Evolutionary conservation across 805 yeast genomes (phyloP).

Genomic region (Cyberlindnera petersonii): DNA sequence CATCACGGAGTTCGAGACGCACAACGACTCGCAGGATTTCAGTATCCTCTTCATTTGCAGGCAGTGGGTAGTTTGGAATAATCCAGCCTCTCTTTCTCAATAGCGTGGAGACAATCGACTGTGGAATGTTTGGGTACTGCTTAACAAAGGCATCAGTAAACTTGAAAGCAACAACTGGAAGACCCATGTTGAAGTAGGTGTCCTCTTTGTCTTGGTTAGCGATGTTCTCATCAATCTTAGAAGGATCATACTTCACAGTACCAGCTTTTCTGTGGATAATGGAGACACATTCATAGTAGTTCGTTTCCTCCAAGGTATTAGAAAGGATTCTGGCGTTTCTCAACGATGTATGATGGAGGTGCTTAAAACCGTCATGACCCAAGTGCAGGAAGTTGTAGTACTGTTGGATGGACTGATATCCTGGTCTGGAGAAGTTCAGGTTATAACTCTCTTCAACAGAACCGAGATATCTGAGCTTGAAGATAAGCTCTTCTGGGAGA

Average conservation of each 20-base stretch:
- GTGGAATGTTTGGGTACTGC: slow-evolving; percentile 77
- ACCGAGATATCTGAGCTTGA: slow-evolving; percentile 79
- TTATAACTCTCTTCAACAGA: slow-evolving; percentile 85
- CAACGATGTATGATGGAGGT: slow-evolving; percentile 57
- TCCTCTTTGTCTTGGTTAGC: slow-evolving; percentile 33
- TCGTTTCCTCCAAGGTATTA: slow-evolving; percentile 57
- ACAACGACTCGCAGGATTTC: slow-evolving; percentile 87
- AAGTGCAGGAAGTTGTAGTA: slow-evolving; percentile 72
- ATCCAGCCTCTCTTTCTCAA: slow-evolving; percentile 82
- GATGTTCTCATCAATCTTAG: slow-evolving; percentile 27
- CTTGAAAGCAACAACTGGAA: slow-evolving; percentile 87
- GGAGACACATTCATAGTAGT: slow-evolving; percentile 68
- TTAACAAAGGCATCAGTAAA: slow-evolving; percentile 54
- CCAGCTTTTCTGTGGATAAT: slow-evolving; percentile 65
- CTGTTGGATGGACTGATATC: slow-evolving; percentile 85
- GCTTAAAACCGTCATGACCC: slow-evolving; percentile 69
- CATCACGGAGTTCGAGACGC: slow-evolving; percentile 60
- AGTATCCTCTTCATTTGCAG: slow-evolving; percentile 48
- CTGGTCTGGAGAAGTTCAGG: slow-evolving; percentile 88
- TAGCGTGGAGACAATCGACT: slow-evolving; percentile 65
- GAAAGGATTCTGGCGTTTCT: slow-evolving; percentile 69
- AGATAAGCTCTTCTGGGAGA: slow-evolving; percentile 69
- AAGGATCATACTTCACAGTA: slow-evolving; percentile 23
- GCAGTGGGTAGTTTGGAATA: slow-evolving; percentile 84
- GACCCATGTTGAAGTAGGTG: slow-evolving; percentile 60